Evolutionary conservation across 2,329 filamentous ascomycete genomes (phyloP), one percentile per base, ranked within the genome.

Genomic region (Penicillium frequentans): DNA sequence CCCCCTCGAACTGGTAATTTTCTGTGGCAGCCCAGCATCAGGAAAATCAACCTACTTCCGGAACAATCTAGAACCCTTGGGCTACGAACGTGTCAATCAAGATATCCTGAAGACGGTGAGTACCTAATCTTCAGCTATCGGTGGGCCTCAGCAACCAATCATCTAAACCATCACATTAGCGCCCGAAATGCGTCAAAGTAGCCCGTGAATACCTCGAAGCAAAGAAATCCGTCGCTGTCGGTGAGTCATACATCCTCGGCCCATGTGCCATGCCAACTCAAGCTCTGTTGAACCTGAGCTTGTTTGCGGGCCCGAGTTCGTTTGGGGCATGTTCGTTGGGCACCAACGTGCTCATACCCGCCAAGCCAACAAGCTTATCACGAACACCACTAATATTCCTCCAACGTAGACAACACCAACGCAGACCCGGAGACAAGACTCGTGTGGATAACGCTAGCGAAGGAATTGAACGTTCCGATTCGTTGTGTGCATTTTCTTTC

Each of bases 11-110:
- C 79, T 98, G 14, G 84, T 98, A 24, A 75, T 98, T 8, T 91
- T 96, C 71, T 93, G 90, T 68, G 95, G 95, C 1, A 91, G 90
- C 48, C 95, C 95, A 0, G 93, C 90, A 1, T 86, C 91, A 3
- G 95, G 95, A 19, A 98, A 99, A 75, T 96, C 91, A 39, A 93
- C 91, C 0, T 96, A 95, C 68, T 97, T 89, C 76, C 91, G 88
- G 86, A 86, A 83, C 60, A 79, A 90, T 62, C 78, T 98, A 35
- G 82, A 92, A 70, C 89, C 90, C 24, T 76, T 95, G 27, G 90
- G 87, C 3, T 98, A 96, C 71, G 84, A 86, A 70, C 85, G 95
- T 48, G 85, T 97, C 29, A 99, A 98, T 67, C 95, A 98, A 77
- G 95, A 98, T 73, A 84, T 82, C 1, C 81, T 97, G 47, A 96